These are phyloP conservation scores for Acanthamoeba pearcei DNA, from an alignment of 208 protist genomes.

Conservation along the genomic window DNA sequence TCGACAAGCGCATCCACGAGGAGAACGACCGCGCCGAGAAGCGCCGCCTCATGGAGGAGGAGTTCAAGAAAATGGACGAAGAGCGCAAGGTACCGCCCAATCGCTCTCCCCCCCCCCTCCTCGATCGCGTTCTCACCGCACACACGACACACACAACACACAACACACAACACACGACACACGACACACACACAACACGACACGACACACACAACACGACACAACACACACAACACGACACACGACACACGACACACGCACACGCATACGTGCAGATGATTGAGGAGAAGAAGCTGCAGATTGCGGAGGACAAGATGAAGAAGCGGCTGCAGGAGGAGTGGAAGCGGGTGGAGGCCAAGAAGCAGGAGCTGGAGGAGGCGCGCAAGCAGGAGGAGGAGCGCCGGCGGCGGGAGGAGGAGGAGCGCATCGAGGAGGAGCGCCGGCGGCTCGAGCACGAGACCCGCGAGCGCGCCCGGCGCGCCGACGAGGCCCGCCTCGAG, in stretches of 20 bases:
- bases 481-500: conserved; percentile 11
- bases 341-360: conserved; percentile 39
- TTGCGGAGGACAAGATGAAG: conserved; percentile 53
- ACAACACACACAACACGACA: too few species aligned
- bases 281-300: conserved; percentile 65
- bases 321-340: conserved; percentile 65
- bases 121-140: too few species aligned
- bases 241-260: not conserved
- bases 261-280: not conserved
- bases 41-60: conserved; percentile 36
- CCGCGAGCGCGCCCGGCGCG: conserved; percentile 9
- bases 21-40: conserved; percentile 55
- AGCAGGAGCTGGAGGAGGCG: conserved; percentile 39
- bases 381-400: conserved; percentile 45
- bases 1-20: conserved; percentile 56
- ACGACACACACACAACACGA: not conserved
- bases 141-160: not conserved
- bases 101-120: not conserved
- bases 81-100: not conserved
- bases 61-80: conserved; percentile 59
- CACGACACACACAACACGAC: too few species aligned
- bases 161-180: not conserved
- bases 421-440: conserved; percentile 50
- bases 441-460: conserved; percentile 9
- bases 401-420: not conserved